Conservation (phyloP, 2,329 filamentous ascomycete species). For the Sporothrix inflata region DNA sequence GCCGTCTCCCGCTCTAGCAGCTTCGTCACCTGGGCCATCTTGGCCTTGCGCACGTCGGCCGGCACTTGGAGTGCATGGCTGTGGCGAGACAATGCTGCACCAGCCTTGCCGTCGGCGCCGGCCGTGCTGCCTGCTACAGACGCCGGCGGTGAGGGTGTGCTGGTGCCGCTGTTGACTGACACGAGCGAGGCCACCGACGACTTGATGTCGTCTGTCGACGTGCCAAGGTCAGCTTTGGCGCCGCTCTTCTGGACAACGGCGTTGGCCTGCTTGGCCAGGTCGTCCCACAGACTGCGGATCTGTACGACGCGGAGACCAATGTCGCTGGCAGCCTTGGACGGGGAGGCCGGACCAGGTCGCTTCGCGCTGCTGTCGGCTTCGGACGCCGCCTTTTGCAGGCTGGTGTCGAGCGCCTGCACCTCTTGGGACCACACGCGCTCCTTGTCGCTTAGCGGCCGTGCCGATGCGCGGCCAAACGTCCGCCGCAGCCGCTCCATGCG, state of each 20-base stretch:
- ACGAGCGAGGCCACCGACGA: conserved; percentile 27
- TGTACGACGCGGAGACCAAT: conserved; percentile 62
- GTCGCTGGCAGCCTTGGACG: conserved; percentile 46
- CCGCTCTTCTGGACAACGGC: conserved; percentile 42
- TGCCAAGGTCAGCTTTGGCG: neutral
- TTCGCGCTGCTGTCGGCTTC: conserved; percentile 20
- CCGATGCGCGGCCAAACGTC: conserved; percentile 52
- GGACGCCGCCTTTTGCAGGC: conserved; percentile 39
- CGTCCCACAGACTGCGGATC: conserved; percentile 56
- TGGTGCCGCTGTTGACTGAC: conserved; percentile 31
- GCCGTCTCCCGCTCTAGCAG: conserved; percentile 69
- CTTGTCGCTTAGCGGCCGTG: conserved; percentile 62
- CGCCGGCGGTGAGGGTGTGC: conserved; percentile 36
- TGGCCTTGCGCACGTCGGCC: conserved; percentile 62
- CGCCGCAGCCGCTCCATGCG: conserved; percentile 63
- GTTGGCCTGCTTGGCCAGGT: conserved; percentile 56
- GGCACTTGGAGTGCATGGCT: conserved; percentile 56
- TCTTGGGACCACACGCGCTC: conserved; percentile 58
- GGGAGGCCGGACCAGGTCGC: conserved; percentile 37
- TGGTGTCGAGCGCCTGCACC: conserved; percentile 46
- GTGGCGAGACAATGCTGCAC: conserved; percentile 33
- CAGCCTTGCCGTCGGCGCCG: neutral
- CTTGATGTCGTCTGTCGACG: conserved; percentile 28
- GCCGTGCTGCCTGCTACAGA: neutral
- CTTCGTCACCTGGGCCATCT: conserved; percentile 65